phyloP scores from a whole-genome alignment of 73 alveolate species.

The Paramecium sonneborni region DNA sequence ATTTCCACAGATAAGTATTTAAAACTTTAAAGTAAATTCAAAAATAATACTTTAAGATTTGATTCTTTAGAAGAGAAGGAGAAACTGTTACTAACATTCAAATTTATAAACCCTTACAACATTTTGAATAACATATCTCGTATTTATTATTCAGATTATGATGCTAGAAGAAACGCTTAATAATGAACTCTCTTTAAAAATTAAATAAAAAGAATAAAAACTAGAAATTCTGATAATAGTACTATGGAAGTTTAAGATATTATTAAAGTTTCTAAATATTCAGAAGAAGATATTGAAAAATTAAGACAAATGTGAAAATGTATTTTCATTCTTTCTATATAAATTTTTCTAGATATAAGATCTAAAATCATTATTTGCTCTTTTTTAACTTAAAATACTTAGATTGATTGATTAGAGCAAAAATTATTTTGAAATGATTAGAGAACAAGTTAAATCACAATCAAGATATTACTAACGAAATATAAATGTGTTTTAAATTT shows the following conservation, averaged over 20 bases:
- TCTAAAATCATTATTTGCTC: slow-evolving; percentile 4
- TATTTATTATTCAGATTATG: no score
- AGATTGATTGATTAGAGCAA: slow-evolving; percentile 36
- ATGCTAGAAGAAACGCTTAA: neutral
- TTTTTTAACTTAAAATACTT: neutral
- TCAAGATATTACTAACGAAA: neutral
- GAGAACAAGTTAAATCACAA: neutral
- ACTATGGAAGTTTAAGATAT: neutral
- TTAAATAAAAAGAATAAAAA: slow-evolving; percentile 14
- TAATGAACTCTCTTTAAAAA: neutral
- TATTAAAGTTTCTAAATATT: neutral
- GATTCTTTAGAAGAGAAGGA: slow-evolving; percentile 60
- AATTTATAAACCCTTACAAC: slow-evolving; percentile 11
- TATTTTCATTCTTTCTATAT: neutral
- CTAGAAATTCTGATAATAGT: neutral
- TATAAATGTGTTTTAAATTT: no score
- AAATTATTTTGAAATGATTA: neutral
- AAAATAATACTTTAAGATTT: no score
- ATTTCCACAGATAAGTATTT: no score
- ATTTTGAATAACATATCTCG: no score
- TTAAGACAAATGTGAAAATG: neutral
- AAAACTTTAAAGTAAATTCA: no score
- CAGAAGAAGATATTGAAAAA: slow-evolving; percentile 10
- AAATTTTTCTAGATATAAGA: neutral
- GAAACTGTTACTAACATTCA: slow-evolving; percentile 10